phyloP scores from a whole-genome alignment of 192 early-diverging fungal species.

The Thoreauomyces humboldtii region DNA sequence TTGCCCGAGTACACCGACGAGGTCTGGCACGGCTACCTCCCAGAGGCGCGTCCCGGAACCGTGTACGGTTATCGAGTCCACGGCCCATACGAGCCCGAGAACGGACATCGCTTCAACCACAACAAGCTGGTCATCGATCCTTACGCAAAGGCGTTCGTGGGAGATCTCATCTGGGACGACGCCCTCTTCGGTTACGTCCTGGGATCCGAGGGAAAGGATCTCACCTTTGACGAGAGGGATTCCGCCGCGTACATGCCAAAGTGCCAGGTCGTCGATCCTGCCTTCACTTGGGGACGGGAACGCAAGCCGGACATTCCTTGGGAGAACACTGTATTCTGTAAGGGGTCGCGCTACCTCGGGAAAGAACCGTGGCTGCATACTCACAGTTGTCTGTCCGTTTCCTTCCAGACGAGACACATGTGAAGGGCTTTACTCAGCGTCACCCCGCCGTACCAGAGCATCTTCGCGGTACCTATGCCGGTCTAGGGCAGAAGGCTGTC shows the following conservation, averaged over 20 bases:
- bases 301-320: conserved; percentile 25
- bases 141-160: conserved; percentile 25
- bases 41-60: conserved; percentile 21
- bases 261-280: conserved; percentile 24
- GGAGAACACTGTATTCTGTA: conserved; percentile 28
- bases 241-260: conserved; percentile 27
- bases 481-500: conserved; percentile 15
- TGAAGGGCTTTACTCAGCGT: conserved; percentile 23
- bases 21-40: conserved; percentile 29
- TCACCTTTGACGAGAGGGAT: conserved; percentile 23
- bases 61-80: conserved; percentile 28
- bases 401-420: conserved; percentile 25
- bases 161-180: conserved; percentile 24
- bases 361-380: no score
- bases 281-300: conserved; percentile 26
- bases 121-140: conserved; percentile 29
- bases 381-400: no score
- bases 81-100: conserved; percentile 24
- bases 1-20: conserved; percentile 30
- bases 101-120: conserved; percentile 25
- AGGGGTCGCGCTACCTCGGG: not conserved
- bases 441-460: conserved; percentile 25
- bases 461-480: conserved; percentile 27
- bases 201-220: conserved; percentile 16
- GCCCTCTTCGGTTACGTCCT: conserved; percentile 23